Evolutionary conservation across 2,329 filamentous ascomycete species (phyloP).

Genomic region (Endoconidiophora laricicola): DNA sequence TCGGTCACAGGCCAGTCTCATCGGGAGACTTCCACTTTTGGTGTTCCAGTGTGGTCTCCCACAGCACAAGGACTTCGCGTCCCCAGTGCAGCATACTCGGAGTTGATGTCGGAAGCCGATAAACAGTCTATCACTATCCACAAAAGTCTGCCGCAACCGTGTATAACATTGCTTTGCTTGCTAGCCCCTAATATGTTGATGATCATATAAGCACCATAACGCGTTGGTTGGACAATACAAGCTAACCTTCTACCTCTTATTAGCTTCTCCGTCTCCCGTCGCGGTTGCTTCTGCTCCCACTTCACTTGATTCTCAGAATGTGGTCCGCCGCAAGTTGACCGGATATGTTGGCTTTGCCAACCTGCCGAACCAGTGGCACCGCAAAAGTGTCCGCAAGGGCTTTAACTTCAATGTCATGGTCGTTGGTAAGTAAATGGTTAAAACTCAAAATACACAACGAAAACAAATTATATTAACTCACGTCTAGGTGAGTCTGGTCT

Average conservation of each 20-base stretch:
- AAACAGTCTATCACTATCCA: not conserved
- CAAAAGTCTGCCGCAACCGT: slow-evolving; percentile 2
- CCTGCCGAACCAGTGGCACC: slow-evolving; percentile 98
- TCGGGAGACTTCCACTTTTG: not conserved
- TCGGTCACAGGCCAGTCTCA: not conserved
- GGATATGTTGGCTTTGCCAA: slow-evolving; percentile 99
- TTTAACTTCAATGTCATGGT: slow-evolving; percentile 99
- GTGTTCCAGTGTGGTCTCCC: not conserved
- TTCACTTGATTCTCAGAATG: slow-evolving; percentile 67
- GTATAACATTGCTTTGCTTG: not conserved
- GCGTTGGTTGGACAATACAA: not conserved
- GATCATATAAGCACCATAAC: not conserved
- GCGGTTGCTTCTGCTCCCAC: slow-evolving; percentile 25
- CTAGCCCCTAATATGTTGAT: not conserved
- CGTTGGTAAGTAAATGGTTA: slow-evolving; percentile 58
- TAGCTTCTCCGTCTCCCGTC: slow-evolving; percentile 15
- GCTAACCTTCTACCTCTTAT: slow-evolving; percentile 6
- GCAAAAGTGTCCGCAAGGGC: slow-evolving; percentile 98
- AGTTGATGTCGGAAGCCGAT: not conserved
- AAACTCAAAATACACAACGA: not conserved
- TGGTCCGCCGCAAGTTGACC: slow-evolving; percentile 93
- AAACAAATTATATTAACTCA: slow-evolving; percentile 4
- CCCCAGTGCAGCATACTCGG: slow-evolving; percentile 1
- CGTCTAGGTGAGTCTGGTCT: slow-evolving; percentile 84
- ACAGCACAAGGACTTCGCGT: slow-evolving; percentile 1